These are phyloP conservation scores for Flaveria trinervia DNA, from an alignment of 129 eudicot genomes.

Conservation along the genomic window DNA sequence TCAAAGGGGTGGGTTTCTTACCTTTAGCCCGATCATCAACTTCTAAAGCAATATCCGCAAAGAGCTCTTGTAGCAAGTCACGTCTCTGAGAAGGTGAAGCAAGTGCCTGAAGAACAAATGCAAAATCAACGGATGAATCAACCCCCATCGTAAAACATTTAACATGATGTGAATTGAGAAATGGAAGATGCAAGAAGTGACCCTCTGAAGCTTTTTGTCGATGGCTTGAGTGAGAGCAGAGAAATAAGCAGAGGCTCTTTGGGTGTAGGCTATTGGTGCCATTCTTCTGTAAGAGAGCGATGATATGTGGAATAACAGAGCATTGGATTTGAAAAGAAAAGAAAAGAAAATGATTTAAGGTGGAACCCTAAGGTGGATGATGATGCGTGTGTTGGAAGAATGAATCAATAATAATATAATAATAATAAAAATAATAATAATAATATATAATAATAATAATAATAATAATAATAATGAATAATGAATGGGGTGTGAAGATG, in stretches of 20 bases:
- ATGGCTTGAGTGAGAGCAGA: constrained; percentile 74
- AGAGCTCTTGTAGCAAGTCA: constrained; percentile 70
- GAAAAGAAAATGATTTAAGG: background rate
- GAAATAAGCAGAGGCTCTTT: constrained; percentile 64
- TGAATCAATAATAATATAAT: too few species aligned
- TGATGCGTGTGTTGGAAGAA: background rate
- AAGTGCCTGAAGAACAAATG: constrained; percentile 51
- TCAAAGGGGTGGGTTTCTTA: background rate
- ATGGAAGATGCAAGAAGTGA: background rate
- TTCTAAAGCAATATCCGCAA: constrained; percentile 80
- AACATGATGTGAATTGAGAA: background rate
- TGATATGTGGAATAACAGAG: background rate
- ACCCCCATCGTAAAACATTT: background rate
- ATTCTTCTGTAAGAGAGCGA: background rate
- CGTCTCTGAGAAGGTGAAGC: constrained; percentile 78
- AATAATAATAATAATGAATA: too few species aligned
- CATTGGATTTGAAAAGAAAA: constrained; percentile 11
- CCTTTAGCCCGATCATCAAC: constrained; percentile 96
- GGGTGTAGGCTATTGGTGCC: constrained; percentile 41
- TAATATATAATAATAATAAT: background rate
- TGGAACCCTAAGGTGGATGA: constrained; percentile 8
- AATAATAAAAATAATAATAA: too few species aligned
- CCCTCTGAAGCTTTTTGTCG: constrained; percentile 73
- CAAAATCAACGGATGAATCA: too few species aligned
- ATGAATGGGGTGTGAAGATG: background rate